Base-by-base conservation (phyloP, 2,329 filamentous ascomycete species). In the Bretziella fagacearum region DNA sequence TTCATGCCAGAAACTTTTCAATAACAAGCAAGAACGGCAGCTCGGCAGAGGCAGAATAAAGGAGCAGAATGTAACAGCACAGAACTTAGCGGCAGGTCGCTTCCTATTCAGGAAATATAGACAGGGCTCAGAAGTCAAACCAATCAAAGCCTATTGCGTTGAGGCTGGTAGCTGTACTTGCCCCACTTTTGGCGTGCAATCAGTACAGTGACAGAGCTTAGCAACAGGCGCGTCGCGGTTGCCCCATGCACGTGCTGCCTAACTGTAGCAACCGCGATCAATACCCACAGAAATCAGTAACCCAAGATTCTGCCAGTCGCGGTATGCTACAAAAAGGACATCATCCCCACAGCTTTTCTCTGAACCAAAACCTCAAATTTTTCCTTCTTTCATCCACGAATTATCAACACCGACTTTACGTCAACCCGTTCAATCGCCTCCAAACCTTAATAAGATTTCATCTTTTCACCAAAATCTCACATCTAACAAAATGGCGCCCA, bases 401-500 rank as follows among this genome's bases (percentile, higher is more conserved):
- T 35, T 49, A 17, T 36, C 51, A 22, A 41, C 30, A 53, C 54
- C 52, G 40, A 43, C 45, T 50, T 54, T 50, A 54, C 53, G 56
- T 52, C 44, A 27, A 26, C 25, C 23, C 25, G 37, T 22, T 41
- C 37, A 25, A 30, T 11, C 27, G 17, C 22, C 33, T 10, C 23
- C 10, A 13, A 29, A 8, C 7, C n/a, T n/a, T 29, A 30, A 8
- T 26, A 15, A 7, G 5, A 5, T 33, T 32, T 45, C 22, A 37
- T 39, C 25, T 39, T 37, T 18, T 23, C 41, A 47, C 44, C 51
- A 43, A 37, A 46, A 32, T 44, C 52, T 53, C 52, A 53, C 49
- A 53, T 52, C 51, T 53, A 60, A 57, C 64, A 79, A 81, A 82
- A 96, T 96, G 91, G 77, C 91, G 73, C 89, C 91, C 65, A 96